Evolutionary conservation across 23 red algal species (phyloP).

Genomic region (Rhodosorus marinus): DNA sequence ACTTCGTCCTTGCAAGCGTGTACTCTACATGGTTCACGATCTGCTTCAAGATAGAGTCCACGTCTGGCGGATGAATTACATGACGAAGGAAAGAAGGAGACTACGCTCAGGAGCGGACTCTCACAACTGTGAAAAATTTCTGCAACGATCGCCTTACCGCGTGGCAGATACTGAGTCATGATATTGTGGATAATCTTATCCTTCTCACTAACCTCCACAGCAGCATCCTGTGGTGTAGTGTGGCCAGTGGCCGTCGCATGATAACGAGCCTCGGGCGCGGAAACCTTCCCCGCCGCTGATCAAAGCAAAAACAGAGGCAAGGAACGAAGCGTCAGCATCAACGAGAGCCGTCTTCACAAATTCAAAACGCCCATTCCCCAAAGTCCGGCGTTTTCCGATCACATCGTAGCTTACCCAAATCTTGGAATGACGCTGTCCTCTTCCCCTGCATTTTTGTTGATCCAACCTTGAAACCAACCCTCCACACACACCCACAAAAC

Average conservation of each 20-base stretch:
- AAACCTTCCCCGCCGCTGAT: slow-evolving; percentile 60
- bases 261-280: slow-evolving; percentile 59
- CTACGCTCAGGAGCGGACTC: background rate
- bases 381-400: background rate
- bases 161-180: slow-evolving; percentile 93
- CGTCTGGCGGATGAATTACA: slow-evolving; percentile 2
- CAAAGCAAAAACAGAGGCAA: background rate
- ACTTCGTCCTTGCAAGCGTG: slow-evolving; percentile 78
- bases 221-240: slow-evolving; percentile 45
- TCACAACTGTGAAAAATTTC: background rate
- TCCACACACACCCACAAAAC: too few relatives aligned
- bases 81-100: background rate
- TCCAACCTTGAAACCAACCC: too few relatives aligned
- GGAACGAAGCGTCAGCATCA: background rate
- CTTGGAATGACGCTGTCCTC: slow-evolving; percentile 6
- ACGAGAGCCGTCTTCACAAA: too few relatives aligned
- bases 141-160: slow-evolving; percentile 32
- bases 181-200: slow-evolving; percentile 51
- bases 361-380: too few relatives aligned
- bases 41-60: slow-evolving; percentile 63
- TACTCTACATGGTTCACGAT: slow-evolving; percentile 96
- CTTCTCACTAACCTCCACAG: slow-evolving; percentile 19
- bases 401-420: slow-evolving; percentile 4
- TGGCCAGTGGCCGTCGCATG: slow-evolving; percentile 54
- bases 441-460: too few relatives aligned